Evolutionary conservation across 2,329 filamentous ascomycete species (phyloP), one percentile per base, ranked within the genome.

Genomic region (Rhynchosporium secalis): DNA sequence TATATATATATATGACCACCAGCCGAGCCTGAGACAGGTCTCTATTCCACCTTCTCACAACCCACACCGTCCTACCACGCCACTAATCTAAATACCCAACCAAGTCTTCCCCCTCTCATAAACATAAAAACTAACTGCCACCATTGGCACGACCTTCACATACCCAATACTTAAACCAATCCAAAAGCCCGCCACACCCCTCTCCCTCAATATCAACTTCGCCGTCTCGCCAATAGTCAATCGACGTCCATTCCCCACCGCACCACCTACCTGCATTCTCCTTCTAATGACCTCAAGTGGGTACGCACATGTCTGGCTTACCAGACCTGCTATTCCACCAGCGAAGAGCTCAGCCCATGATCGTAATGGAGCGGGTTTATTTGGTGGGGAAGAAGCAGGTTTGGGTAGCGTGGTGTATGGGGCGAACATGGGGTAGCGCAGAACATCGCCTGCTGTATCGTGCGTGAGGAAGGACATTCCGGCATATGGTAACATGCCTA

Each of bases 401-500:
- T 82, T 80, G 0, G 90, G 86, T 1, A 96, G 78, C 0, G 90
- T 92, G 3, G 94, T 96, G 74, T 91, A 90, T 51, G 82, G 74
- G 4, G 89, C 86, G 6, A 97, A 71, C 0, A 75, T 66, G 0
- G 87, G 87, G 61, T 83, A 82, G 20, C 93, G 91, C 70, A 99
- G 83, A 52, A 95, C 72, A 75, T 99, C 95, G 64, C 91, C 91
- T 46, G 89, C 86, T 4, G 91, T 92, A 75, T 99, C 95, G 78
- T 99, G 95, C 0, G 92, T 96, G 46, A 99, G 83, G 78, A 99
- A 99, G 1, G 92, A 96, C 72, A 96, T 88, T 70, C 95, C 95
- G 1, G 95, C 95, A 73, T 99, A 99, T 0, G 95, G 95, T 0
- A 99, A 80, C 94, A 99, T 99, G 70, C 95, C 95, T 64, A 96